A percentile compares a stretch with the other conserved stretches of the same genome.
phyloP scores from a whole-genome alignment of 2,329 filamentous ascomycete genomes.

The Fusarium succisae region DNA sequence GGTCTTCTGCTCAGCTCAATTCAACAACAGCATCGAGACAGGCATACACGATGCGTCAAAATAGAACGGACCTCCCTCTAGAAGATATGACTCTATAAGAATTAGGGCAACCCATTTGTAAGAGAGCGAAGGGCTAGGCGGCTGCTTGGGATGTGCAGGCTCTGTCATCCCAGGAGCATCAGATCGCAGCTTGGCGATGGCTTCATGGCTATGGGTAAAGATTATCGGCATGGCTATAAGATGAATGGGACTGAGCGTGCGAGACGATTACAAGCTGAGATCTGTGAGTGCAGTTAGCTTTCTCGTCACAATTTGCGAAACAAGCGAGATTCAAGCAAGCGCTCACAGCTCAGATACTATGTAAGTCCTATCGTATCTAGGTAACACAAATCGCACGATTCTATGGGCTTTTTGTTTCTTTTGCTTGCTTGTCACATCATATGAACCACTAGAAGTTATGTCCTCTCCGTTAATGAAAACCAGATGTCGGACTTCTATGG shows the following conservation, averaged over 20 bases:
- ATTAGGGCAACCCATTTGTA: not conserved
- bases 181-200: not conserved
- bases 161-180: not conserved
- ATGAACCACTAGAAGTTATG: rapidly evolving
- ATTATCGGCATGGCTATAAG: no score
- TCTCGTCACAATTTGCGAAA: not conserved
- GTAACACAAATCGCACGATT: no score
- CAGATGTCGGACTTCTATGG: not conserved
- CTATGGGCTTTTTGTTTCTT: no score
- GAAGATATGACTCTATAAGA: not conserved
- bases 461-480: not conserved
- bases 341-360: not conserved
- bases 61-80: not conserved
- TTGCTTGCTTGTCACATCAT: not conserved
- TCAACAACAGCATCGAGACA: not conserved
- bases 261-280: not conserved
- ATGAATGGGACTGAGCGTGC: no score
- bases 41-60: not conserved
- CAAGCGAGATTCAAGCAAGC: not conserved
- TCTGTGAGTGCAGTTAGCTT: rapidly evolving
- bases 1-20: not conserved
- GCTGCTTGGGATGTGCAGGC: not conserved
- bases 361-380: not conserved
- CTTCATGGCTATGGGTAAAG: not conserved
- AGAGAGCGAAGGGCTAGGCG: not conserved